Conservation (phyloP, 129 eudicot species). For the sunflower (Helianthus annuus) region DNA sequence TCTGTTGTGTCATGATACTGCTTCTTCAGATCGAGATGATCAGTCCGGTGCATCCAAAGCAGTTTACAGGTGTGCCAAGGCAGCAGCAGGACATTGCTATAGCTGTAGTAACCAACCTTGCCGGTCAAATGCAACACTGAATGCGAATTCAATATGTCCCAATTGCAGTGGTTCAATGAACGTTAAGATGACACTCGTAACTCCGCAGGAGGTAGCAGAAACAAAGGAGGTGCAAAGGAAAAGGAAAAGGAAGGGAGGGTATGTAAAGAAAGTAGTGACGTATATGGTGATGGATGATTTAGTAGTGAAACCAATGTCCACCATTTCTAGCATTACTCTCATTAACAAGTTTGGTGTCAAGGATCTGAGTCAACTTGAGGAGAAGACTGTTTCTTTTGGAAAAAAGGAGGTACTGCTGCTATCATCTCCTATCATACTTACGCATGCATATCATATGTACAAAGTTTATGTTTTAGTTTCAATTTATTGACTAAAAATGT, state of each 20-base stretch:
- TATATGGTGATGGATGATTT: constrained; percentile 14
- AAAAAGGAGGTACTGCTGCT: neutral
- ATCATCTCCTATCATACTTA: too few species aligned
- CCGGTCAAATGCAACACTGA: neutral
- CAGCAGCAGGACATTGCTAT: neutral
- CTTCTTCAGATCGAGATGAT: neutral
- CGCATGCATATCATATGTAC: neutral
- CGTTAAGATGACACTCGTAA: neutral
- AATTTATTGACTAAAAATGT: neutral
- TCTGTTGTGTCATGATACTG: neutral
- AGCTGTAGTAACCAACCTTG: neutral
- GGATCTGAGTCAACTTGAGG: constrained; percentile 4
- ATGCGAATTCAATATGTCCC: neutral
- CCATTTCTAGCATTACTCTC: neutral
- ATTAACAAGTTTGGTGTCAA: neutral
- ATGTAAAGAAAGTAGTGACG: neutral
- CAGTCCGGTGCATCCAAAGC: neutral
- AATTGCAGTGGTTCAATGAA: neutral
- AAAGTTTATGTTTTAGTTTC: neutral
- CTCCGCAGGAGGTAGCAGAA: neutral
- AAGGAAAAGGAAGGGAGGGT: neutral
- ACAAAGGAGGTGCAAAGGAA: too few species aligned
- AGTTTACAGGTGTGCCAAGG: neutral
- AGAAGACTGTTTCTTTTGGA: neutral
- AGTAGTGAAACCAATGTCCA: neutral